These are phyloP conservation scores for Cadophora malorum DNA, from an alignment of 2,329 filamentous ascomycete species.

Conservation along the genomic window DNA sequence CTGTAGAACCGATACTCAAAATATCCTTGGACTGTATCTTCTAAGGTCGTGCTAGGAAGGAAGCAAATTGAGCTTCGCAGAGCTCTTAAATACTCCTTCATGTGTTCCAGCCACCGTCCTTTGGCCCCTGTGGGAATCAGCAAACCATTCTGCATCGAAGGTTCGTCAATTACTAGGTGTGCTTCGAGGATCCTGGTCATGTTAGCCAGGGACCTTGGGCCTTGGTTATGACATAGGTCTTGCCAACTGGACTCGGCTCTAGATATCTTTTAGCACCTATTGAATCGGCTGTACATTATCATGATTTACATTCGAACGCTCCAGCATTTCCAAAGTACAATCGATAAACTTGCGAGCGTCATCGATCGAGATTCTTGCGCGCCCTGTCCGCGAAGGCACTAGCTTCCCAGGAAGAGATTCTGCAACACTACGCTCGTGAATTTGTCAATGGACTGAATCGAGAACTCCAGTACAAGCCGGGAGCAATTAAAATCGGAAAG, in stretches of 20 bases:
- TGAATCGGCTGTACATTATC: conserved; percentile 1
- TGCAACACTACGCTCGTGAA: conserved; percentile 10
- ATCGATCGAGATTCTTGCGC: neutral
- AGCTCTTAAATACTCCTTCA: neutral
- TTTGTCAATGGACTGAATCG: neutral
- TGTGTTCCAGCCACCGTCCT: neutral
- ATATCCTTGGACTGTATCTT: neutral
- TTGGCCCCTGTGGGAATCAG: neutral
- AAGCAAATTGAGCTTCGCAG: conserved; percentile 5
- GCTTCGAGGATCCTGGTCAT: neutral
- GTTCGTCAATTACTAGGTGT: neutral
- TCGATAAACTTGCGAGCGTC: conserved; percentile 2
- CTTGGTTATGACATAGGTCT: neutral
- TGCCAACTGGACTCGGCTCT: neutral
- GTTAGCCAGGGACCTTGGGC: neutral
- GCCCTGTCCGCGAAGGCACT: neutral
- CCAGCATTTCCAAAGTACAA: neutral
- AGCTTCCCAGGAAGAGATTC: neutral
- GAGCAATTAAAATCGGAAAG: neutral
- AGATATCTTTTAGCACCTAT: conserved; percentile 3
- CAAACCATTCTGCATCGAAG: neutral
- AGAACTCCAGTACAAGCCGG: neutral
- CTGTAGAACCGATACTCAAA: conserved; percentile 12
- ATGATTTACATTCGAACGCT: neutral
- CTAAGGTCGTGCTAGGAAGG: neutral